Percentiles rank a stretch among this genome's conserved stretches.
Evolutionary conservation across 106 monocot species (phyloP).

Genomic region (Allium sativum): DNA sequence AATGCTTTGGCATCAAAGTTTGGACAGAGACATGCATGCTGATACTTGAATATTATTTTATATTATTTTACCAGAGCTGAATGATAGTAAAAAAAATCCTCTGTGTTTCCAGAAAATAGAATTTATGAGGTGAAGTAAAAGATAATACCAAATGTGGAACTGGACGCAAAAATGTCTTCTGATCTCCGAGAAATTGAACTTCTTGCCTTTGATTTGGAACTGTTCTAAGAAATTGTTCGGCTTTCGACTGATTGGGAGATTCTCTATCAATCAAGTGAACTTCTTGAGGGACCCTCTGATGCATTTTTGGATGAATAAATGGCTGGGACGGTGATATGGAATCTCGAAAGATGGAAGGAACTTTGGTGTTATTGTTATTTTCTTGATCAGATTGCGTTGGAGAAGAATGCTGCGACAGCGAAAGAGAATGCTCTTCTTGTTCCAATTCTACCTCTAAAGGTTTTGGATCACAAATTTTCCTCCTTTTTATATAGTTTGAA

Average conservation of each 20-base stretch:
- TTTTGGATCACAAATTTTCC: conserved; percentile 32
- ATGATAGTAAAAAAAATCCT: too few relatives aligned
- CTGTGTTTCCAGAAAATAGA: too few relatives aligned
- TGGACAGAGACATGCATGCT: too few relatives aligned
- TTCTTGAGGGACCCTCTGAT: conserved; percentile 17
- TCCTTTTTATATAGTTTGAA: conserved; percentile 28
- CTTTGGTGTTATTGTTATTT: conserved; percentile 35
- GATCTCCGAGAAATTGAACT: conserved; percentile 23
- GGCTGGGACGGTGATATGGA: conserved; percentile 26
- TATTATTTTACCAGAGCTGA: too few relatives aligned
- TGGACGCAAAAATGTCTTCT: conserved; percentile 23
- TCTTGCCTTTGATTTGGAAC: conserved; percentile 31
- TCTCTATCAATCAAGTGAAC: conserved; percentile 8
- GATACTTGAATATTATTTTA: too few relatives aligned
- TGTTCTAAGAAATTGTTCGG: conserved; percentile 36
- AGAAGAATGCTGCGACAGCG: conserved; percentile 75
- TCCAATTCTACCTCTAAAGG: conserved; percentile 42
- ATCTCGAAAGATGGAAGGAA: conserved; percentile 21
- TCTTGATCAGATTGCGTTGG: conserved; percentile 93
- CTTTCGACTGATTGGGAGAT: conserved; percentile 16
- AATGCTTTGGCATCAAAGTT: too few relatives aligned
- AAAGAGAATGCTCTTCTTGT: conserved; percentile 85
- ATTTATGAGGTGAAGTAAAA: background rate
- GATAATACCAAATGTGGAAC: conserved; percentile 37
- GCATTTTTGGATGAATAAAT: conserved; percentile 23